Conservation (phyloP, 495 filamentous ascomycete species). For the Pyronema domesticum region DNA sequence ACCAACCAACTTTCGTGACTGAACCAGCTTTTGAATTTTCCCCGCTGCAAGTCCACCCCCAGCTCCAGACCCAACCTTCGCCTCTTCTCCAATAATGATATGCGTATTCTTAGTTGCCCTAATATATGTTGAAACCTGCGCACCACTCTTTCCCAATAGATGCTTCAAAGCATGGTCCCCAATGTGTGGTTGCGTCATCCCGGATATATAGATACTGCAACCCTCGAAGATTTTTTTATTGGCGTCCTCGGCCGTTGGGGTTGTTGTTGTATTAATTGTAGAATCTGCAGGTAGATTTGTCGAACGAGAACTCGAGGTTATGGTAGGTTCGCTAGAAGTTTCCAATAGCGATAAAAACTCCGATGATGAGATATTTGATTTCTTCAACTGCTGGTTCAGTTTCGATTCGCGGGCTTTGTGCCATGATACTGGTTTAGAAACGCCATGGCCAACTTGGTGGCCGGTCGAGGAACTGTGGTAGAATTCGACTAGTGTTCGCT, state of each 20-base stretch:
- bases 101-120: slow-evolving; percentile 63
- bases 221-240: slow-evolving; percentile 10
- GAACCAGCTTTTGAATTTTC: slow-evolving; percentile 73
- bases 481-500: slow-evolving; percentile 9
- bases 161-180: slow-evolving; percentile 77
- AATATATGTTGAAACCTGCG: slow-evolving; percentile 44
- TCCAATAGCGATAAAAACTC: background rate
- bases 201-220: slow-evolving; percentile 62
- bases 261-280: background rate
- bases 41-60: slow-evolving; percentile 65
- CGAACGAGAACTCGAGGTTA: no score
- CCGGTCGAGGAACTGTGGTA: slow-evolving; percentile 22
- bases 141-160: slow-evolving; percentile 57
- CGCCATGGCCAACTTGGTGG: slow-evolving; percentile 19
- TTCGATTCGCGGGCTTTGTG: slow-evolving; percentile 12
- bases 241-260: no score
- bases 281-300: no score
- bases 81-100: slow-evolving; percentile 49
- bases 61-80: slow-evolving; percentile 29
- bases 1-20: slow-evolving; percentile 35
- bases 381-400: slow-evolving; percentile 17
- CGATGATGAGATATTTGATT: background rate
- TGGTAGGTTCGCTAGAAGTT: background rate
- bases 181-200: slow-evolving; percentile 59
- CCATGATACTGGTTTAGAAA: slow-evolving; percentile 18